Base-by-base conservation (phyloP, 306 rosid species). In the Abrus precatorius region DNA sequence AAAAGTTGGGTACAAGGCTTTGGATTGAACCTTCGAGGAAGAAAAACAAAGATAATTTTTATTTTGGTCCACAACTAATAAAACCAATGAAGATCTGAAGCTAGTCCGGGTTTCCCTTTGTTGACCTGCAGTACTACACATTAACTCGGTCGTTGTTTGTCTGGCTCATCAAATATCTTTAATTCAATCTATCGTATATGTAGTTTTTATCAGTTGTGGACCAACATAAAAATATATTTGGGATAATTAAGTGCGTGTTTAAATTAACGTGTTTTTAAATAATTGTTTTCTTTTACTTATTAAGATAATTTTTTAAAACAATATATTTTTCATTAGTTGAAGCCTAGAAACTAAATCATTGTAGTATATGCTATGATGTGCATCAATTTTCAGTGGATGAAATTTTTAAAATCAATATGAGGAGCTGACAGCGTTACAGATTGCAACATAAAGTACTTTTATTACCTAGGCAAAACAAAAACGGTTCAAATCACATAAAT, bases 181-280 rank as follows among this genome's bases (percentile, higher is more conserved):
- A 28, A 45, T 40, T 32, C 56, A 74, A 61, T 40, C 74, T 30
- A 28, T 40, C 74, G 67, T 5, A 29, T 67, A 13, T 66, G 38
- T 33, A 29, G 8, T 5, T 61, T 61, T 14, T 27, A 48, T 2
- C 11, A 66, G 38, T 55, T 62, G 34, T 63, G 14, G 75, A 33
- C 70, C 80, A 62, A 64, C 13, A 49, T 4, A 62, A 71, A 72
- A 59, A 33, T 40, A 43, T 41, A 64, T 73, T 50, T 68, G 9
- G 20, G 20, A 38, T 1, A n/a, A n/a, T 20, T 20, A 63, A 38
- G 7, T 6, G 70, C 6, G 7, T 36, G 47, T 38, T 64, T 61
- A 12, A 61, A 12, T 61, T 33, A 13, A 4, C 32, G 36, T 36
- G 38, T 36, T 64, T 64, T 64, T 11, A 64, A 64, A 62, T 12